Percentiles rank a stretch among this genome's conserved stretches.
Conservation (phyloP, 495 filamentous ascomycete species). For the Glonium stellatum region DNA sequence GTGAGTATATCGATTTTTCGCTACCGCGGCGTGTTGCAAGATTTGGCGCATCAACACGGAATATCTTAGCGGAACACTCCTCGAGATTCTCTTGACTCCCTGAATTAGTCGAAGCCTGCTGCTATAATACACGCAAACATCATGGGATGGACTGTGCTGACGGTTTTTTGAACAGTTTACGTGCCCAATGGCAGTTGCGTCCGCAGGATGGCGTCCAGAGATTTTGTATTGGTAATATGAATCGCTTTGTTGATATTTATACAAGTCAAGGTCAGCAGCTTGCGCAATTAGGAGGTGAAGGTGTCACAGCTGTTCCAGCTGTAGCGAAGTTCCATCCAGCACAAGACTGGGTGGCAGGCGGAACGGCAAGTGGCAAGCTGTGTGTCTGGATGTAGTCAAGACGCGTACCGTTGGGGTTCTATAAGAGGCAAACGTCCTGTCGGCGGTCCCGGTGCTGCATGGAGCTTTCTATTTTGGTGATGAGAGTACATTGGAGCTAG, state of each 20-base stretch:
- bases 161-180: conserved; percentile 53
- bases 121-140: too few species aligned
- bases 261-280: conserved; percentile 74
- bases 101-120: too few species aligned
- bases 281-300: conserved; percentile 79
- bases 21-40: neutral
- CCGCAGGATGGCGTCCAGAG: conserved; percentile 72
- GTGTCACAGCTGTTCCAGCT: conserved; percentile 89
- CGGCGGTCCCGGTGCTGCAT: too few species aligned
- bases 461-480: too few species aligned
- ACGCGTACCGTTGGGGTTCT: too few species aligned
- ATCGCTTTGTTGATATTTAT: conserved; percentile 90
- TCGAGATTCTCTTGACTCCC: too few species aligned
- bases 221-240: conserved; percentile 96
- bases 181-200: conserved; percentile 82
- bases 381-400: conserved; percentile 70
- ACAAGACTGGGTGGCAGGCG: conserved; percentile 85
- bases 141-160: neutral
- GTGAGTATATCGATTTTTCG: conserved; percentile 38
- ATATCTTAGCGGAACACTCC: too few species aligned
- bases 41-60: neutral
- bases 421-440: too few species aligned
- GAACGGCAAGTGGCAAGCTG: conserved; percentile 87
- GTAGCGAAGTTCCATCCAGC: conserved; percentile 85
- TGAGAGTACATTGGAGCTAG: too few species aligned